These are phyloP conservation scores for Emericellopsis atlantica DNA, from an alignment of 2,329 filamentous ascomycete genomes.

Conservation along the genomic window DNA sequence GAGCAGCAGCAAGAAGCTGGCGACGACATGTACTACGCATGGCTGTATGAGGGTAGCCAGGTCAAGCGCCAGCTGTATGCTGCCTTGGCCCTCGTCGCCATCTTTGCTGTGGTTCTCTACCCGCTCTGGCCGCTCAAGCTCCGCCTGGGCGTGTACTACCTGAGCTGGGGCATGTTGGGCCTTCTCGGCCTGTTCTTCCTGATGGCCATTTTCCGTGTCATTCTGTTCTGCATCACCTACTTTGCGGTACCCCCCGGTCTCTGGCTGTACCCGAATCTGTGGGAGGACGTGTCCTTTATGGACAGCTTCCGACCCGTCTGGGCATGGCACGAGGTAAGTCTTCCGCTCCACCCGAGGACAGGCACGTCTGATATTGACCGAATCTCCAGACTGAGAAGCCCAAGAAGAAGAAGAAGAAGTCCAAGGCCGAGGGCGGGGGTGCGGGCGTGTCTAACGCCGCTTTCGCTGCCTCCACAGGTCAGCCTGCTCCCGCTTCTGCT, in stretches of 20 bases:
- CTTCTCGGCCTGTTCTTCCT: slow-evolving; percentile 87
- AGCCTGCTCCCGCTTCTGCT: slow-evolving; percentile 36
- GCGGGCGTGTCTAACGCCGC: slow-evolving; percentile 21
- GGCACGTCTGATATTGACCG: background rate
- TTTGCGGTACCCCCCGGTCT: slow-evolving; percentile 74
- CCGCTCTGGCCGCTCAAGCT: slow-evolving; percentile 90
- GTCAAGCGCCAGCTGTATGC: slow-evolving; percentile 91
- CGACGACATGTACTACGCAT: slow-evolving; percentile 89
- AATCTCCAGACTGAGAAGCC: slow-evolving; percentile 18
- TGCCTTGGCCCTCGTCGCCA: slow-evolving; percentile 64
- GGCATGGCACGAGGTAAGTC: slow-evolving; percentile 90
- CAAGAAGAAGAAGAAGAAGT: slow-evolving; percentile 49
- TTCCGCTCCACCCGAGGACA: background rate
- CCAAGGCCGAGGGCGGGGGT: slow-evolving; percentile 20
- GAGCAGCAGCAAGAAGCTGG: slow-evolving; percentile 87
- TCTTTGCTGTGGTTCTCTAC: slow-evolving; percentile 88
- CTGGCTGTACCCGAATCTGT: slow-evolving; percentile 97
- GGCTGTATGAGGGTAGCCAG: slow-evolving; percentile 90
- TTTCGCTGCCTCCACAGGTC: slow-evolving; percentile 40
- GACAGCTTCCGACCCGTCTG: slow-evolving; percentile 93
- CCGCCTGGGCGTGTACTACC: slow-evolving; percentile 90
- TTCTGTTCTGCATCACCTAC: slow-evolving; percentile 87
- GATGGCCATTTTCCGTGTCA: slow-evolving; percentile 94
- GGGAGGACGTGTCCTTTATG: slow-evolving; percentile 97
- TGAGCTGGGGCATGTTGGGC: slow-evolving; percentile 86